These are phyloP conservation scores for Wilcoxina mikolae DNA, from an alignment of 495 filamentous ascomycete species.

Conservation along the genomic window DNA sequence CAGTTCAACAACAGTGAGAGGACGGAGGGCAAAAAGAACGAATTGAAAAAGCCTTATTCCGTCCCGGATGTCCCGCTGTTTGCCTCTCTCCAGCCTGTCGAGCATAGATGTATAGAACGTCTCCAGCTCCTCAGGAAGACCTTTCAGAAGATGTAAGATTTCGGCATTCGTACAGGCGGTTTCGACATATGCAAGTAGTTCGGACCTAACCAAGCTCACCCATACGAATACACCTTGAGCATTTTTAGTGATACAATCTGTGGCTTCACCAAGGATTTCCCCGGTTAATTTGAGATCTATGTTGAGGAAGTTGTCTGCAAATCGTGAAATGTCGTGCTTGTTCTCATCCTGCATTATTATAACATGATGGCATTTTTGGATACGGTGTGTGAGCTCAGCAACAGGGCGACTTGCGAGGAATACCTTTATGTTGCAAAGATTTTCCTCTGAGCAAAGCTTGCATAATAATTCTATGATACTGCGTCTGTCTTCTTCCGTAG, in stretches of 20 bases:
- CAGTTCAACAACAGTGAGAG: background rate
- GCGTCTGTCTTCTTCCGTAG: background rate
- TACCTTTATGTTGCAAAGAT: too few species aligned
- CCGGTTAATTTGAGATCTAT: background rate
- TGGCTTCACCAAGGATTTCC: background rate
- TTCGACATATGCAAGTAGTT: conserved; percentile 5
- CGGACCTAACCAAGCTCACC: conserved; percentile 12
- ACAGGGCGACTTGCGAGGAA: background rate
- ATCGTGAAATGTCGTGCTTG: background rate
- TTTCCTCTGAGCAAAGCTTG: background rate
- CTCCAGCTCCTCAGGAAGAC: background rate
- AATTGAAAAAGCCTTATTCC: background rate
- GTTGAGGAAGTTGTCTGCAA: background rate
- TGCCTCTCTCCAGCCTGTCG: background rate
- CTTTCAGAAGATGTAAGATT: background rate
- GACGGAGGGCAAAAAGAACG: background rate
- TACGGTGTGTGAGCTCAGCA: background rate
- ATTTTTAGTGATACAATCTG: conserved; percentile 4
- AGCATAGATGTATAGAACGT: background rate
- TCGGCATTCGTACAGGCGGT: background rate
- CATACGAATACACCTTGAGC: too few species aligned
- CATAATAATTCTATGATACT: background rate
- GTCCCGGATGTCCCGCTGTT: background rate
- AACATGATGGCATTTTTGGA: background rate
- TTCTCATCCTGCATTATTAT: background rate